phyloP scores from a whole-genome alignment of 1,284 basidiomycete species.

The Malassezia slooffiae region DNA sequence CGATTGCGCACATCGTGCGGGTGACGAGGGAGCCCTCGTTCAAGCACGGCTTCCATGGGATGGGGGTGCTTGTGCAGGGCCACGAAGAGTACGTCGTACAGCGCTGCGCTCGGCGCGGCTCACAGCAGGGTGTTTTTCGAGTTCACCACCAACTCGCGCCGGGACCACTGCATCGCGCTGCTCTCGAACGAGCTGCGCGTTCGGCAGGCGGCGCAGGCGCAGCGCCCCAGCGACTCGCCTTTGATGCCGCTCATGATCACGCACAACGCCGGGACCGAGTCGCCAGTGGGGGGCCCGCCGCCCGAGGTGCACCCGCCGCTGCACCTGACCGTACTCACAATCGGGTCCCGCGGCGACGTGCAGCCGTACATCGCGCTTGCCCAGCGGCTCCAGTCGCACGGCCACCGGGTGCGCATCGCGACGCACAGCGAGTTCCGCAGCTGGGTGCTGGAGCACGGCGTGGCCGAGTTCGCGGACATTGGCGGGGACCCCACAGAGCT shows the following conservation, averaged over 20 bases:
- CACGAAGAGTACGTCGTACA: conserved; percentile 66
- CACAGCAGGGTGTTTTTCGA: conserved; percentile 64
- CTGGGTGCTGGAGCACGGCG: conserved; percentile 82
- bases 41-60: conserved; percentile 73
- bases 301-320: conserved; percentile 12
- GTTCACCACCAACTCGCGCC: conserved; percentile 65
- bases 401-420: conserved; percentile 72
- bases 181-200: conserved; percentile 58
- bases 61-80: conserved; percentile 80
- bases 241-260: conserved; percentile 10
- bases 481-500: conserved; percentile 95
- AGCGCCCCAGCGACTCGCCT: too few species aligned
- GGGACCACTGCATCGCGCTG: conserved; percentile 62
- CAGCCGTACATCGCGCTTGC: conserved; percentile 81
- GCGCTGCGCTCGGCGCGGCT: not conserved
- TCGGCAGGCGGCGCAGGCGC: not conserved
- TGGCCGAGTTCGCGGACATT: conserved; percentile 72
- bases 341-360: conserved; percentile 73
- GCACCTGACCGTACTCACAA: conserved; percentile 70
- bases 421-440: conserved; percentile 86
- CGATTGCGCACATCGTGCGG: conserved; percentile 63
- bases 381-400: conserved; percentile 79
- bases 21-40: conserved; percentile 75
- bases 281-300: not conserved
- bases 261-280: conserved; percentile 10